A percentile compares a stretch with the other conserved stretches of the same genome.
These are phyloP conservation scores for Solanum piurae DNA, from an alignment of 257 asterid genomes.

Conservation along the genomic window DNA sequence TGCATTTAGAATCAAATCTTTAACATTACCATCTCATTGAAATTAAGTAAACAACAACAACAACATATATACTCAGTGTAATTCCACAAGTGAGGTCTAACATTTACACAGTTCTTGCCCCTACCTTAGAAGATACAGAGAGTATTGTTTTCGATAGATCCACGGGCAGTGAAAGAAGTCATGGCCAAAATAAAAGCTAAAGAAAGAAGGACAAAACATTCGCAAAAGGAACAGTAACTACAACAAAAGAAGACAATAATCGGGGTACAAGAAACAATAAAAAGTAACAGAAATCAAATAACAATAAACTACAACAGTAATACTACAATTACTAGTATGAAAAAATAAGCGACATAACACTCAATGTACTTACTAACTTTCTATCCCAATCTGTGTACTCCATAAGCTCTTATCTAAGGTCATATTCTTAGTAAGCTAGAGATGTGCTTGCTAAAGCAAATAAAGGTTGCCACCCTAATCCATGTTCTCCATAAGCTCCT, in stretches of 20 bases:
- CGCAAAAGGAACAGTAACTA: not conserved
- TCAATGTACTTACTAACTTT: not conserved
- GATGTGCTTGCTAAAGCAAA: too few species aligned
- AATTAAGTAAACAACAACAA: not conserved
- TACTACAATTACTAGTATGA: not conserved
- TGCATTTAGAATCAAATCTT: conserved; percentile 18
- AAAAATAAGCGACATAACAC: not conserved
- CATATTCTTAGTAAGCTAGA: too few species aligned
- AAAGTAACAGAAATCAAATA: not conserved
- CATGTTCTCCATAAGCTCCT: not conserved
- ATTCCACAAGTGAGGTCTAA: not conserved
- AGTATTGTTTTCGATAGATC: not conserved
- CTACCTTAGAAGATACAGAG: not conserved
- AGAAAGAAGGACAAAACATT: not conserved
- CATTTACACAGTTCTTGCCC: not conserved
- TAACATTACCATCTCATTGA: not conserved
- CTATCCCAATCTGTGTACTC: not conserved
- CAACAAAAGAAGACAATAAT: not conserved
- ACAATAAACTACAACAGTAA: not conserved
- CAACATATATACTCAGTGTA: not conserved
- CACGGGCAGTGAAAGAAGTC: too few species aligned
- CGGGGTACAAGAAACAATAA: not conserved
- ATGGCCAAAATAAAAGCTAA: not conserved
- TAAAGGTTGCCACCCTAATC: not conserved
- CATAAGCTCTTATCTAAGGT: too few species aligned